Base-by-base conservation (phyloP, 331 rosid species). In the Prunus yedoensis region DNA sequence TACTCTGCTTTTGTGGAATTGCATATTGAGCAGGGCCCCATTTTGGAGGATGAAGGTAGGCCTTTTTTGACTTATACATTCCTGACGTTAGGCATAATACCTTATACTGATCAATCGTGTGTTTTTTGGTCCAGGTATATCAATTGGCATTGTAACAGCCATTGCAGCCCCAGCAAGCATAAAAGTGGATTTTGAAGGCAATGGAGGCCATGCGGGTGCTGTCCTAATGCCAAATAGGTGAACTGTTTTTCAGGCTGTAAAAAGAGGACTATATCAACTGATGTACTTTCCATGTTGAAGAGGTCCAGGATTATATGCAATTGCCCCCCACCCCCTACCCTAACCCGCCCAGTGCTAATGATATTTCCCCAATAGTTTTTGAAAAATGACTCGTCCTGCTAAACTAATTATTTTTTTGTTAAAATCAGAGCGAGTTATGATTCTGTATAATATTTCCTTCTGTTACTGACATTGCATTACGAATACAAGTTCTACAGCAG, bases 81-180 rank as follows among this genome's bases (percentile, higher is more conserved):
- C 25, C 54, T 12, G 16, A 53, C 67, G 8, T 80, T 66, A 41
- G 50, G 79, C 69, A 74, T 75, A 47, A 49, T 38, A 32, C 67
- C 50, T 28, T 16, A 56, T 56, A 52, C 76, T 49, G 60, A 41
- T 20, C 46, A 54, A 59, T 66, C 58, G 23, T 66, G 52, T 64
- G 41, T 66, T 72, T 75, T 75, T 5, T 78, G 18, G 58, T 71
- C 64, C 87, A 94, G 99, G 96, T 71, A 82, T 88, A 80, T 81
- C 93, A 57, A 79, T 94, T 35, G 99, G 99, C 74, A 81, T 92
- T 75, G 97, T 94, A 78, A 89, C 97, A 45, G 99, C 97, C 47
- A 92, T 92, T 75, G 99, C 99, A 65, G 99, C 97, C 60, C 97
- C 99, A 6, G 99, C 99, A 70, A 92, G 97, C 78, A 84, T 90